These are phyloP conservation scores for Pichia gijzeniarum DNA, from an alignment of 805 yeast species.

Conservation along the genomic window DNA sequence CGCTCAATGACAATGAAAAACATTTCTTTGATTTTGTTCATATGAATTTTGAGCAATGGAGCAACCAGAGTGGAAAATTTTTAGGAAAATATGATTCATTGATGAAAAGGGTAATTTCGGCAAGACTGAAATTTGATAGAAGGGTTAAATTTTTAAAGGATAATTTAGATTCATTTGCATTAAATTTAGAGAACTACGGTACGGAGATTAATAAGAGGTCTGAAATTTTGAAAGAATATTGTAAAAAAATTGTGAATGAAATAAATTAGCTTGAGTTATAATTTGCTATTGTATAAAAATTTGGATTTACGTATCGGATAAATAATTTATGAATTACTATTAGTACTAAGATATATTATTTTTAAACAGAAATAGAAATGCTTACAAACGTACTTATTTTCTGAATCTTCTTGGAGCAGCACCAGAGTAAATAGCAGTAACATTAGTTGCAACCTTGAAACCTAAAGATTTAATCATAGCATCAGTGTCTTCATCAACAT, in stretches of 20 bases:
- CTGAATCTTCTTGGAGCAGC: slow-evolving; percentile 82
- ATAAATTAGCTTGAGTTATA: slow-evolving; percentile 10
- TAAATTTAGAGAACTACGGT: slow-evolving; percentile 18
- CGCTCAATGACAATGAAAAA: slow-evolving; percentile 14
- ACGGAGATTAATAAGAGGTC: slow-evolving; percentile 33
- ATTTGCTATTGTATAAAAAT: too few relatives aligned
- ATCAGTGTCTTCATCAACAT: slow-evolving; percentile 95
- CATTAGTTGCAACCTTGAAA: slow-evolving; percentile 79
- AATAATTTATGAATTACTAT: background rate
- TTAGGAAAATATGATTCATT: slow-evolving; percentile 30
- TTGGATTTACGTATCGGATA: background rate
- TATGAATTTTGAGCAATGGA: slow-evolving; percentile 31
- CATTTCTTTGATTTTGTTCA: slow-evolving; percentile 16
- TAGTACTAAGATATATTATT: background rate
- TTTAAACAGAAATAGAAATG: slow-evolving; percentile 9
- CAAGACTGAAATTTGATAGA: slow-evolving; percentile 35
- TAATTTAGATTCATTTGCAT: slow-evolving; percentile 18
- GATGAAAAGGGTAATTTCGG: slow-evolving; percentile 29
- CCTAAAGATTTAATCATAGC: slow-evolving; percentile 93
- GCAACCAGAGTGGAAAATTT: slow-evolving; percentile 30
- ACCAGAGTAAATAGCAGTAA: slow-evolving; percentile 82
- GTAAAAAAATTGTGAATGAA: slow-evolving; percentile 33
- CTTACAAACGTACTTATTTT: slow-evolving; percentile 47
- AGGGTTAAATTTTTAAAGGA: slow-evolving; percentile 26
- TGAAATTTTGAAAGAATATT: slow-evolving; percentile 37